These are phyloP conservation scores for Fonsecaea pedrosoi DNA, from an alignment of 2,329 filamentous ascomycete species.

Conservation along the genomic window DNA sequence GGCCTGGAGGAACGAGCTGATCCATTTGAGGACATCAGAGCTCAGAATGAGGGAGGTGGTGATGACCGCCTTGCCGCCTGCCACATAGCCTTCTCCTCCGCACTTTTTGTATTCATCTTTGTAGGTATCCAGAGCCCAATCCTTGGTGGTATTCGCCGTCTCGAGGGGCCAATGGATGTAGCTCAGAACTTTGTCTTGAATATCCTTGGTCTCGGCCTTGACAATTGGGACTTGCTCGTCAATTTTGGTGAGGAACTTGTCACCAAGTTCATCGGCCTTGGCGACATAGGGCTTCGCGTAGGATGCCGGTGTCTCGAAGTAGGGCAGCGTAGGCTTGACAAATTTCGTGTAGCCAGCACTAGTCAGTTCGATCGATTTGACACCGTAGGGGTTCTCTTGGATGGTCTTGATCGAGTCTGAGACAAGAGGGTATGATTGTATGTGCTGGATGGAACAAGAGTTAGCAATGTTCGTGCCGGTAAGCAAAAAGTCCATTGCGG, in stretches of 20 bases:
- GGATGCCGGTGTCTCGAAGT: slow-evolving; percentile 77
- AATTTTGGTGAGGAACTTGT: slow-evolving; percentile 72
- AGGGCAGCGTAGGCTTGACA: slow-evolving; percentile 78
- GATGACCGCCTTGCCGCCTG: slow-evolving; percentile 72
- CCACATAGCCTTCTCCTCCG: slow-evolving; percentile 65
- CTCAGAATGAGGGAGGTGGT: slow-evolving; percentile 71
- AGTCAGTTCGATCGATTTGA: slow-evolving; percentile 78
- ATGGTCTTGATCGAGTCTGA: slow-evolving; percentile 78
- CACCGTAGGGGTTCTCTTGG: slow-evolving; percentile 81
- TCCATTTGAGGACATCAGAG: slow-evolving; percentile 67
- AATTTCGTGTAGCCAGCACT: slow-evolving; percentile 77
- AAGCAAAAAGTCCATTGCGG: slow-evolving; percentile 1
- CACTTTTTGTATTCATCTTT: slow-evolving; percentile 56
- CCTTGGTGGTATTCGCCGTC: slow-evolving; percentile 64
- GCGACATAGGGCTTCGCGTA: slow-evolving; percentile 84
- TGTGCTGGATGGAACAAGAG: slow-evolving; percentile 64
- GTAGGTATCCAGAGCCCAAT: slow-evolving; percentile 53
- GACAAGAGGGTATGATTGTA: slow-evolving; percentile 83
- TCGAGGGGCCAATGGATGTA: slow-evolving; percentile 68
- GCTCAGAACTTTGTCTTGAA: slow-evolving; percentile 69
- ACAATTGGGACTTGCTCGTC: slow-evolving; percentile 75
- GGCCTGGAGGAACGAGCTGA: slow-evolving; percentile 64
- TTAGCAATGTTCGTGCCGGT: slow-evolving; percentile 12
- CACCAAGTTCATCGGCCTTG: slow-evolving; percentile 78
- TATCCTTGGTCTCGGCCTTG: slow-evolving; percentile 75